phyloP scores from a whole-genome alignment of 2,329 filamentous ascomycete species.

The Claviceps africana region DNA sequence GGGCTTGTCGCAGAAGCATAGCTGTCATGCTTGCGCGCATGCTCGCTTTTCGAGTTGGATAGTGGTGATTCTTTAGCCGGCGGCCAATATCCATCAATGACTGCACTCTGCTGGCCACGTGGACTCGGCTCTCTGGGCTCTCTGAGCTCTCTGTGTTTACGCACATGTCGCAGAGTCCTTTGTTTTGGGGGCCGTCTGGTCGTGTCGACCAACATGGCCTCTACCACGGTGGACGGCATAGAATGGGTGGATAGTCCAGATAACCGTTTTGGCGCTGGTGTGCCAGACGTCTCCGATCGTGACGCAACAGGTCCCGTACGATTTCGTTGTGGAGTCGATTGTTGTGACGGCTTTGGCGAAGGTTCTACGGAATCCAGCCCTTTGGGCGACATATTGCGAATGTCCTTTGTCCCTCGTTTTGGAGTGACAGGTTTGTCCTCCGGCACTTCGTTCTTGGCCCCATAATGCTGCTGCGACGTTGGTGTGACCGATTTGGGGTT shows the following conservation, averaged over 20 bases:
- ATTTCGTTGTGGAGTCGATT: slow-evolving; percentile 8
- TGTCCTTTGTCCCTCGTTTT: slow-evolving; percentile 37
- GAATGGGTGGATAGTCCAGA: slow-evolving; percentile 43
- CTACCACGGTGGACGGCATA: slow-evolving; percentile 40
- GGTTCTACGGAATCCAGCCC: slow-evolving; percentile 23
- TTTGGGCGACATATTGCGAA: slow-evolving; percentile 32
- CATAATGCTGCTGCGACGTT: not conserved
- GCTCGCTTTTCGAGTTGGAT: slow-evolving; percentile 14
- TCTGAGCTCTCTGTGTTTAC: slow-evolving; percentile 38
- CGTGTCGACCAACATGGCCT: slow-evolving; percentile 41
- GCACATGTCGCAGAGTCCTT: slow-evolving; percentile 47
- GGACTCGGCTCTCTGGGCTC: slow-evolving; percentile 33
- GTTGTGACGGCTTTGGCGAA: slow-evolving; percentile 24
- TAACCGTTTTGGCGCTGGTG: slow-evolving; percentile 31
- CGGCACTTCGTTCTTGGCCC: slow-evolving; percentile 19
- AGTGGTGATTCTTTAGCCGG: slow-evolving; percentile 15
- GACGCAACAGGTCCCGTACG: slow-evolving; percentile 17
- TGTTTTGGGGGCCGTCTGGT: slow-evolving; percentile 26
- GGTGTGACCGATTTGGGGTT: slow-evolving; percentile 9
- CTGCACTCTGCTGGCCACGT: slow-evolving; percentile 5
- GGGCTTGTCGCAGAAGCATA: slow-evolving; percentile 32
- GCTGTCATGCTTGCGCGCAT: slow-evolving; percentile 27
- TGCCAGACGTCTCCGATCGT: slow-evolving; percentile 25
- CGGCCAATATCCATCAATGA: slow-evolving; percentile 6
- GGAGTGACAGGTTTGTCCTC: slow-evolving; percentile 34